These are phyloP conservation scores for Guadua angustifolia DNA, from an alignment of 176 grass and related monocot species.

Conservation along the genomic window DNA sequence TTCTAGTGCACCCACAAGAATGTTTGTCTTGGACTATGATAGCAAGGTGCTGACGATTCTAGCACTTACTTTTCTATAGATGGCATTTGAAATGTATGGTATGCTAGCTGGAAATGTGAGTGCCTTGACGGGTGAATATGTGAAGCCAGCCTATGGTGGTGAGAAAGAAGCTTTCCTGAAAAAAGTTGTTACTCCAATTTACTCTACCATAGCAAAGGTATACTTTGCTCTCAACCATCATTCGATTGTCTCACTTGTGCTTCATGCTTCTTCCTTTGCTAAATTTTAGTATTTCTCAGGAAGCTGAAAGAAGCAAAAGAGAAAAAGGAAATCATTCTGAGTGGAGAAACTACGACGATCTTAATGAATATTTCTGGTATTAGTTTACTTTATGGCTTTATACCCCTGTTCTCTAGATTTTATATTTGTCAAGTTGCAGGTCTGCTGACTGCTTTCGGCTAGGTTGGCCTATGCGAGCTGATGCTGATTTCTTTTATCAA, in stretches of 20 bases:
- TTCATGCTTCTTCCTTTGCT: conserved; percentile 38
- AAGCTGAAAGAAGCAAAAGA: conserved; percentile 72
- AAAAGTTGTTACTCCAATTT: conserved; percentile 93
- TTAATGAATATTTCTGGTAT: conserved; percentile 93
- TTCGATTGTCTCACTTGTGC: conserved; percentile 34
- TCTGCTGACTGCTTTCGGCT: conserved; percentile 77
- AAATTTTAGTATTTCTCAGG: conserved; percentile 48
- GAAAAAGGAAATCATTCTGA: conserved; percentile 73
- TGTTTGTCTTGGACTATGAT: conserved; percentile 19
- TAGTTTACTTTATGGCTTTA: conserved; percentile 6
- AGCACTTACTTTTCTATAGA: conserved; percentile 55
- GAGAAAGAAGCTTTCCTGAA: conserved; percentile 93
- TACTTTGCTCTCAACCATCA: conserved; percentile 30
- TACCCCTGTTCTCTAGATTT: conserved; percentile 31
- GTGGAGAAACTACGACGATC: conserved; percentile 91
- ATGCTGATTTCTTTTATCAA: conserved; percentile 89
- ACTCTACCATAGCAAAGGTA: conserved; percentile 71
- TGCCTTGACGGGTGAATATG: conserved; percentile 79
- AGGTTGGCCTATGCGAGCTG: conserved; percentile 91
- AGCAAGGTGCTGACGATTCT: conserved; percentile 36
- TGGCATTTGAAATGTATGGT: conserved; percentile 96
- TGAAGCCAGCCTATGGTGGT: conserved; percentile 91
- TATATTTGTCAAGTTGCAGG: conserved; percentile 61
- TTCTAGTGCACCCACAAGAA: background rate
- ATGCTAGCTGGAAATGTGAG: conserved; percentile 92